Evolutionary conservation across 495 filamentous ascomycete genomes (phyloP).

Genomic region (Hypoxylon perforatum): DNA sequence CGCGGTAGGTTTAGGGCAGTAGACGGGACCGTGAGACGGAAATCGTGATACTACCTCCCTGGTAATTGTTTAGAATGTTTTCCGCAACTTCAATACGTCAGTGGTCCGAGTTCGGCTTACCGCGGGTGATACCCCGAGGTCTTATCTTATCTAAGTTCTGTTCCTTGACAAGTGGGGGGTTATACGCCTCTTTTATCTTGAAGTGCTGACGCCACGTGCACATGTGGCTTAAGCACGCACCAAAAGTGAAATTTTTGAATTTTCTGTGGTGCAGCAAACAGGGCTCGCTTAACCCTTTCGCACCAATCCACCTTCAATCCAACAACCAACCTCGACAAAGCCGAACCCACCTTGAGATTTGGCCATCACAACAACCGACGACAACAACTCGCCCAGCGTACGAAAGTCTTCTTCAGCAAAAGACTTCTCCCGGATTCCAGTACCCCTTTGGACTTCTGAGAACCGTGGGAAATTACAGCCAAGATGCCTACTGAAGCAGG

Average conservation of each 20-base stretch:
- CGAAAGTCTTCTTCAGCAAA: conserved; percentile 40
- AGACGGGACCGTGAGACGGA: too few relatives aligned
- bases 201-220: background rate
- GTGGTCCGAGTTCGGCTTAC: too few relatives aligned
- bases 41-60: too few relatives aligned
- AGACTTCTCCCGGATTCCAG: conserved; percentile 41
- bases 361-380: conserved; percentile 48
- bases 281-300: conserved; percentile 48
- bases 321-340: conserved; percentile 43
- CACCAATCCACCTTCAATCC: conserved; percentile 45
- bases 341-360: conserved; percentile 43
- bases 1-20: background rate
- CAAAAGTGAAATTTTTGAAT: conserved; percentile 35
- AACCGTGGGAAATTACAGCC: conserved; percentile 55
- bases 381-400: conserved; percentile 48
- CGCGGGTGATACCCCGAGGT: too few relatives aligned
- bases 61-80: too few relatives aligned
- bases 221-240: conserved; percentile 29
- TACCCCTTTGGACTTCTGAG: conserved; percentile 46
- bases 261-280: conserved; percentile 42
- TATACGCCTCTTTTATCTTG: too few relatives aligned
- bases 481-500: conserved; percentile 86
- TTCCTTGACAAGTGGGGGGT: too few relatives aligned
- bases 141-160: conserved; percentile 10
- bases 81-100: too few relatives aligned